These are phyloP conservation scores for Leptosphaerulina australis DNA, from an alignment of 2,329 filamentous ascomycete species.

Conservation along the genomic window DNA sequence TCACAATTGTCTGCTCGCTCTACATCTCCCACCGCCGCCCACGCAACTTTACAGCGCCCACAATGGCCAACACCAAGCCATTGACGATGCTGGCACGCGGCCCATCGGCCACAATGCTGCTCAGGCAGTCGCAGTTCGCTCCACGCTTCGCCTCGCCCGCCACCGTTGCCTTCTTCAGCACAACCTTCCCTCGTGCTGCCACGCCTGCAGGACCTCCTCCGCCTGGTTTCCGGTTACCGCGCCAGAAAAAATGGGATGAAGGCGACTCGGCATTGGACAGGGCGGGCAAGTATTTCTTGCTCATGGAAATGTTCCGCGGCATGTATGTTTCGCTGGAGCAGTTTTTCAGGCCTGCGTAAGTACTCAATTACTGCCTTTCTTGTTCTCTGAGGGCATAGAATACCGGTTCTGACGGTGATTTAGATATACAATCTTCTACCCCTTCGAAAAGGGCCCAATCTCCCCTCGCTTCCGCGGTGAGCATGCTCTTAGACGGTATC, in stretches of 20 bases:
- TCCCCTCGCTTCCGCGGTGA: constrained; percentile 98
- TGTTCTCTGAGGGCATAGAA: constrained; percentile 5
- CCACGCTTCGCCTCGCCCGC: constrained; percentile 50
- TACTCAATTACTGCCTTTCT: constrained; percentile 45
- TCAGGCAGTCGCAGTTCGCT: constrained; percentile 43
- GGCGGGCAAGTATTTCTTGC: constrained; percentile 89
- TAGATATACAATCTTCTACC: constrained; percentile 98
- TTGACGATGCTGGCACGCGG: constrained; percentile 56
- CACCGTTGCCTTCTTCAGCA: constrained; percentile 66
- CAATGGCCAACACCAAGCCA: constrained; percentile 57
- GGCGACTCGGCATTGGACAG: constrained; percentile 79
- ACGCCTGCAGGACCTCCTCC: constrained; percentile 79
- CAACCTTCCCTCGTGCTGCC: constrained; percentile 65
- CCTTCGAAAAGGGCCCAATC: constrained; percentile 98
- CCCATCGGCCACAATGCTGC: constrained; percentile 49
- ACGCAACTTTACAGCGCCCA: constrained; percentile 39
- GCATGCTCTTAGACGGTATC: constrained; percentile 94
- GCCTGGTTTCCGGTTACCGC: constrained; percentile 77
- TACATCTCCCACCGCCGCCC: constrained; percentile 28
- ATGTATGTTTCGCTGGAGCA: constrained; percentile 99
- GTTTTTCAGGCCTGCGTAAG: constrained; percentile 97
- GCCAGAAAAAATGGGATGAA: constrained; percentile 79
- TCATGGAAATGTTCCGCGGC: constrained; percentile 93
- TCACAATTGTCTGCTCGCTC: constrained; percentile 30
- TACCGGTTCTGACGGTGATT: constrained; percentile 33